Conservation (phyloP, 1,284 basidiomycete species). For the Naganishia albida region DNA sequence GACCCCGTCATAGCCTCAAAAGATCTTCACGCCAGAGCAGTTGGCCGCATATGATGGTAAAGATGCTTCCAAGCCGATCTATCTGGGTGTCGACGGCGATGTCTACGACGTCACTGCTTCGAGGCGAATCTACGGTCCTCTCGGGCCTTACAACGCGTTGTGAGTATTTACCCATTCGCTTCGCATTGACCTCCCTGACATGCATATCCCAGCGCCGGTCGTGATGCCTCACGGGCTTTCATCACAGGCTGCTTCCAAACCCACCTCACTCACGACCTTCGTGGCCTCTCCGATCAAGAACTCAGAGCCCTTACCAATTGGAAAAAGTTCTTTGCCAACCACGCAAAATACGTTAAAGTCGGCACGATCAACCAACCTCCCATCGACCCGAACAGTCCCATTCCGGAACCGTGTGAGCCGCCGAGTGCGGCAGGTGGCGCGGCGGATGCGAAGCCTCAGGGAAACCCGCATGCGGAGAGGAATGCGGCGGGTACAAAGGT, state of each 20-base stretch:
- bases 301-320: constrained; percentile 74
- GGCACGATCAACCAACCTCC: constrained; percentile 61
- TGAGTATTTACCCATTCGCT: constrained; percentile 54
- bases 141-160: constrained; percentile 82
- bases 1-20: constrained; percentile 17
- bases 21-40: constrained; percentile 41
- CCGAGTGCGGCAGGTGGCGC: constrained; percentile 18
- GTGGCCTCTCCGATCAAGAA: constrained; percentile 73
- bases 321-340: constrained; percentile 82
- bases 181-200: constrained; percentile 29
- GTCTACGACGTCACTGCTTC: constrained; percentile 86
- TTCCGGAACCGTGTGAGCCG: constrained; percentile 69
- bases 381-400: constrained; percentile 74
- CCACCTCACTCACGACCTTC: constrained; percentile 85
- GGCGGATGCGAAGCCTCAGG: neutral
- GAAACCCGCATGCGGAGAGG: constrained; percentile 15
- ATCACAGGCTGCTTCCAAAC: constrained; percentile 87
- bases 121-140: constrained; percentile 80
- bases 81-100: constrained; percentile 85
- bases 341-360: constrained; percentile 73
- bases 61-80: constrained; percentile 70
- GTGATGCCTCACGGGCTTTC: constrained; percentile 84
- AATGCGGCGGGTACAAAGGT: neutral
- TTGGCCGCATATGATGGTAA: constrained; percentile 75
- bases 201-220: constrained; percentile 65